Conservation (phyloP, 768 basidiomycete genomes). For the Mycena indigotica region DNA sequence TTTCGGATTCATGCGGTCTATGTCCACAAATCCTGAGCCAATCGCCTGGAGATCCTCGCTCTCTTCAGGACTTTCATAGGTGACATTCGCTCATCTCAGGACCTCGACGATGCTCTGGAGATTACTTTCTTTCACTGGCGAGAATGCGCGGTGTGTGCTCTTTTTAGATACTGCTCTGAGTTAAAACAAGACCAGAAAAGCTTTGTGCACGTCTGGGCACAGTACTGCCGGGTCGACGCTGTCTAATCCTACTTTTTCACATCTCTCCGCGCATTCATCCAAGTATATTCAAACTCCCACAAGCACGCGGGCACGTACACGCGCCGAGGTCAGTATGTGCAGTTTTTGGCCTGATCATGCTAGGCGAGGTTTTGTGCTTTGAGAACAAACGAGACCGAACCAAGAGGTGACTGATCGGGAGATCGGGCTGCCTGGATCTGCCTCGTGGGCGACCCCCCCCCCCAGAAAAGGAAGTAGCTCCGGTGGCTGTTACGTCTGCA, state of each 20-base stretch:
- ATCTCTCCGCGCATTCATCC: slow-evolving; percentile 20
- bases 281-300: slow-evolving; percentile 34
- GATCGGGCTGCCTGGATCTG: no score
- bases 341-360: neutral
- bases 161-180: slow-evolving; percentile 1
- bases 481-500: no score
- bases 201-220: slow-evolving; percentile 67
- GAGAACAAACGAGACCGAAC: neutral
- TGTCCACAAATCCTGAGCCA: no score
- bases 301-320: slow-evolving; percentile 35
- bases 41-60: slow-evolving; percentile 50
- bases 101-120: slow-evolving; percentile 46
- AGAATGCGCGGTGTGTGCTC: slow-evolving; percentile 45
- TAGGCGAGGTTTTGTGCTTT: neutral
- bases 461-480: no score
- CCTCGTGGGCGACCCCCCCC: no score
- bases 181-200: slow-evolving; percentile 47
- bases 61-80: slow-evolving; percentile 63
- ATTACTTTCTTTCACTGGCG: slow-evolving; percentile 54
- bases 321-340: slow-evolving; percentile 36
- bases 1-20: neutral
- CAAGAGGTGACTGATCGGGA: no score
- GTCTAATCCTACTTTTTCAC: slow-evolving; percentile 48
- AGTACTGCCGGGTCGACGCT: slow-evolving; percentile 53
- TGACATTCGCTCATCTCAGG: slow-evolving; percentile 50